Percentiles rank a stretch among this genome's conserved stretches.
Conservation (phyloP, 2,329 filamentous ascomycete genomes). For the Microcyclosporella mali region DNA sequence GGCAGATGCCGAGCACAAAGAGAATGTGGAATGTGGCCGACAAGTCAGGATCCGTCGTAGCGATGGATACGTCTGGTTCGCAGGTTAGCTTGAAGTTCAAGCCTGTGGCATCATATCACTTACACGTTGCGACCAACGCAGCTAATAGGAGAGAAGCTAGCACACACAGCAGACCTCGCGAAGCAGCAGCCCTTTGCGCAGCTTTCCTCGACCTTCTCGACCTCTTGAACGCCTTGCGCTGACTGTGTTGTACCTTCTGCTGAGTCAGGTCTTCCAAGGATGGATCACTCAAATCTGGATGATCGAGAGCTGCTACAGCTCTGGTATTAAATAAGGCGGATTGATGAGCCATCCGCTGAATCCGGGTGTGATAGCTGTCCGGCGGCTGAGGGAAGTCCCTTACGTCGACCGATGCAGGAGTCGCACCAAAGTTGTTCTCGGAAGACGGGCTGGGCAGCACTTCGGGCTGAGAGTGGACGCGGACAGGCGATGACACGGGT, state of each 20-base stretch:
- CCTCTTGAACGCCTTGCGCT: constrained; percentile 21
- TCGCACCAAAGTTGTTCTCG: no score
- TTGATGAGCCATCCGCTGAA: constrained; percentile 21
- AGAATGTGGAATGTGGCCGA: constrained; percentile 71
- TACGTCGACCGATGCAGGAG: no score
- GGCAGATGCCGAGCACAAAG: constrained; percentile 69
- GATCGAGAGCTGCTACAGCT: constrained; percentile 24
- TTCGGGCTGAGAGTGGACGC: no score
- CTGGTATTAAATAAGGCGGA: constrained; percentile 25
- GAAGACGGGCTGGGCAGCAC: constrained; percentile 17
- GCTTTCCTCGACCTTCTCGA: constrained; percentile 9
- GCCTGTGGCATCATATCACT: constrained; percentile 4
- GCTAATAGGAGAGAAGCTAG: constrained; percentile 24
- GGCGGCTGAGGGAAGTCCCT: constrained; percentile 17
- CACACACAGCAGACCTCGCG: constrained; percentile 18
- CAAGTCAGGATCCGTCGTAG: constrained; percentile 57
- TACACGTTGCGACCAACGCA: constrained; percentile 30
- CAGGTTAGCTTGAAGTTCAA: constrained; percentile 1
- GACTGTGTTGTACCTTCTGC: constrained; percentile 20
- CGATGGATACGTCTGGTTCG: constrained; percentile 62
- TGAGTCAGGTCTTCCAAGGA: constrained; percentile 24
- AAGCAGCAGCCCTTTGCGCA: constrained; percentile 9
- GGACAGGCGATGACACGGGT: constrained; percentile 2
- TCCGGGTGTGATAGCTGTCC: constrained; percentile 15
- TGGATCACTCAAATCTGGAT: constrained; percentile 28